Evolutionary conservation across 2,329 filamentous ascomycete genomes (phyloP).

Genomic region (Nemania abortiva): DNA sequence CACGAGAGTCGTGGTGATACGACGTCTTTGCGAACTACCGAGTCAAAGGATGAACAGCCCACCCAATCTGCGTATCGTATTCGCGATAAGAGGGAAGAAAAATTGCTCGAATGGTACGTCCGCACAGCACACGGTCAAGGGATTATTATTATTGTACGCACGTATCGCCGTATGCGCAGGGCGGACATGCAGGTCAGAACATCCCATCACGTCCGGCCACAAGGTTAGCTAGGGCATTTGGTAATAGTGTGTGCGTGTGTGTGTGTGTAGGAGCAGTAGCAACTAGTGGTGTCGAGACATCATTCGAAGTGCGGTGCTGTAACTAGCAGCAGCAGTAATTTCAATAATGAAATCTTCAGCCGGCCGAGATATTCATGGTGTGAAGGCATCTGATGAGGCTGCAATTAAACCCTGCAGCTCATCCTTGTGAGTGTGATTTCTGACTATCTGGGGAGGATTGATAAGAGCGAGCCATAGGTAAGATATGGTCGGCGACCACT

Average conservation of each 20-base stretch:
- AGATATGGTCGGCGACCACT: conserved; percentile 37
- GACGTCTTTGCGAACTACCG: conserved; percentile 13
- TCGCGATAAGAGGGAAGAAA: conserved; percentile 16
- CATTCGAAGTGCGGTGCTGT: no score
- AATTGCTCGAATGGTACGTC: conserved; percentile 20
- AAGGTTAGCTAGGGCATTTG: conserved; percentile 1
- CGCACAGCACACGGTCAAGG: conserved; percentile 20
- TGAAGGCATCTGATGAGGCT: conserved; percentile 34
- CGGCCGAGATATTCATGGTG: conserved; percentile 16
- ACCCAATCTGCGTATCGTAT: conserved; percentile 27
- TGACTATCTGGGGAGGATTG: conserved; percentile 18
- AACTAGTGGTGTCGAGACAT: conserved; percentile 7
- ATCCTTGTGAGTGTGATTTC: conserved; percentile 38
- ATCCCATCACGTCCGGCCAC: conserved; percentile 20
- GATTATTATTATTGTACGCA: conserved; percentile 2
- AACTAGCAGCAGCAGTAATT: conserved; percentile 2
- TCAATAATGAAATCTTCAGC: conserved; percentile 19
- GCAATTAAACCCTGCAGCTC: conserved; percentile 41
- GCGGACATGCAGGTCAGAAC: conserved; percentile 28
- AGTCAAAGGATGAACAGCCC: conserved; percentile 15
- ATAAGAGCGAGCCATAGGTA: conserved; percentile 27
- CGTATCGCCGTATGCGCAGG: conserved; percentile 18
- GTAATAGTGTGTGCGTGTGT: not conserved
- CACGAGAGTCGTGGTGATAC: conserved; percentile 17
- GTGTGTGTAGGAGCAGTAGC: conserved; percentile 1